A percentile compares a stretch with the other conserved stretches of the same genome.
Conservation (phyloP, 2,329 filamentous ascomycete species). For the Fulvia fulva region DNA sequence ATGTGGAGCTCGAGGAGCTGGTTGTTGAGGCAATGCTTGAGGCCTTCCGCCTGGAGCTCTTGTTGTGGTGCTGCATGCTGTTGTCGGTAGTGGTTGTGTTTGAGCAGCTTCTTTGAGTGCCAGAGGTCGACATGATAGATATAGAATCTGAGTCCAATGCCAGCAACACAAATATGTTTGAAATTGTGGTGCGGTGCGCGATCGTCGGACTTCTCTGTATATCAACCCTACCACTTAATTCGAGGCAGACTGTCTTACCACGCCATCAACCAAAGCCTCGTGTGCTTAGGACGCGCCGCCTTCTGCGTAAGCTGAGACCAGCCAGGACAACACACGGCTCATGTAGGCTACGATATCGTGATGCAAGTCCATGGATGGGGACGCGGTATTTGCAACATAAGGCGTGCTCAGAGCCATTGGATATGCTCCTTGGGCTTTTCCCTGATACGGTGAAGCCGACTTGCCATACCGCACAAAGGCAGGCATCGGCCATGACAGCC, state of each 20-base stretch:
- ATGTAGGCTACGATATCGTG: neutral
- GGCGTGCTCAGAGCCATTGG: neutral
- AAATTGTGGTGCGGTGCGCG: neutral
- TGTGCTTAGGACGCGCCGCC: neutral
- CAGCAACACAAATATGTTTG: neutral
- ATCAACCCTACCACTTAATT: neutral
- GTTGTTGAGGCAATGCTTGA: slow-evolving; percentile 12
- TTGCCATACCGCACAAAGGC: neutral
- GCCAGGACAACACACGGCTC: neutral
- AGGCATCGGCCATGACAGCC: too few species aligned
- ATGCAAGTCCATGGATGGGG: neutral
- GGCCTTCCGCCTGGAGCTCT: slow-evolving; percentile 3
- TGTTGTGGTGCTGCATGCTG: neutral
- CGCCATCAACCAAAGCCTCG: neutral
- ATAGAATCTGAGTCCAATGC: neutral
- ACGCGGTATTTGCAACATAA: neutral
- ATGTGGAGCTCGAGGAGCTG: slow-evolving; percentile 1
- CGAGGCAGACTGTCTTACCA: neutral
- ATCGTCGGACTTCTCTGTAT: neutral
- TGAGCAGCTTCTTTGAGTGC: neutral
- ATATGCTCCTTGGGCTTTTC: neutral
- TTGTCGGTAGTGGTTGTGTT: neutral
- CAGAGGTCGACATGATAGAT: slow-evolving; percentile 6
- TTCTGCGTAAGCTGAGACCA: neutral
- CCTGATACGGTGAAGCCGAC: neutral